phyloP scores from a whole-genome alignment of 768 basidiomycete species.

The Calocybe cyanea region DNA sequence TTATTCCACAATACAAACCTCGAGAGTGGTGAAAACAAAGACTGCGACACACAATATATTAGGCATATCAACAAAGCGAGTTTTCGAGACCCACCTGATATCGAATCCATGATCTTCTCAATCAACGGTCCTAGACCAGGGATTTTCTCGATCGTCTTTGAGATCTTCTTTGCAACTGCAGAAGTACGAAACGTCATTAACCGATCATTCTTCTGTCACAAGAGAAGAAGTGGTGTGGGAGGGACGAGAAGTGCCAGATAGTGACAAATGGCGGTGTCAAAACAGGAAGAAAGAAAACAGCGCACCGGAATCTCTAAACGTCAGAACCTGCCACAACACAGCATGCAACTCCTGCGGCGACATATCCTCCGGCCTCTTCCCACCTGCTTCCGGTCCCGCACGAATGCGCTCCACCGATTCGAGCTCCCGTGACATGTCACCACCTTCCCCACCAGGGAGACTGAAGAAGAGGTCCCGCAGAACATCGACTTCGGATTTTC shows the following conservation, averaged over 20 bases:
- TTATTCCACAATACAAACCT: constrained; percentile 42
- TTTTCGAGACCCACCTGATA: constrained; percentile 44
- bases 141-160: constrained; percentile 72
- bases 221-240: no score
- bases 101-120: constrained; percentile 75
- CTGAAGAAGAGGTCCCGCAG: constrained; percentile 60
- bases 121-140: constrained; percentile 73
- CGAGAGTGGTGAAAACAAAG: constrained; percentile 81
- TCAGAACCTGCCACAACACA: constrained; percentile 81
- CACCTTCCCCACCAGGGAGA: constrained; percentile 58
- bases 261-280: no score
- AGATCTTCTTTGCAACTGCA: constrained; percentile 73
- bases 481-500: constrained; percentile 33
- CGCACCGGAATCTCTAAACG: constrained; percentile 76
- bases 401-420: constrained; percentile 69
- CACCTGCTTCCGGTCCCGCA: constrained; percentile 53
- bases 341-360: constrained; percentile 83
- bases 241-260: no score
- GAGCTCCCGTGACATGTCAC: constrained; percentile 70
- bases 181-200: not conserved
- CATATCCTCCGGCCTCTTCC: constrained; percentile 77
- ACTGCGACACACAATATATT: constrained; percentile 31
- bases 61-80: not conserved
- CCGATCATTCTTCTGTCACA: not conserved
- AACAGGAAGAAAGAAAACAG: not conserved